Base-by-base conservation (phyloP, 768 basidiomycete species). In the Leccinellum luteum region DNA sequence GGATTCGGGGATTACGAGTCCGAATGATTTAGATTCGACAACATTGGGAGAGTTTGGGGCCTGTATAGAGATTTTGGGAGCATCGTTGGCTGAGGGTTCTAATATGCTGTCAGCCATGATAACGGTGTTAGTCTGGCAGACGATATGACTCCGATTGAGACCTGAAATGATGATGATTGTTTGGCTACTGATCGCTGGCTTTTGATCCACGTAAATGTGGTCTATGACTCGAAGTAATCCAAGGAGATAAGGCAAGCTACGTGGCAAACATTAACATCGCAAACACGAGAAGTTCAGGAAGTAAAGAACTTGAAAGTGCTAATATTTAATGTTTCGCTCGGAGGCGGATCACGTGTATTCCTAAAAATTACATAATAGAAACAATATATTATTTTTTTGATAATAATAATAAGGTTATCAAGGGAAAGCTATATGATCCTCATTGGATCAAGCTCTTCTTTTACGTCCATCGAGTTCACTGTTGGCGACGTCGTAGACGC, bases 1-100 rank as follows among this genome's bases (percentile, higher is more conserved):
- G 3, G 83, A 71, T 62, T 87, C 79, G 9, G 78, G 75, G 19
- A 75, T 72, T 43, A 73, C 61, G 43, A 83, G 63, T 2, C 72
- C 73, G 5, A 72, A 63, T 30, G 64, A 48, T 52, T 54, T 60
- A n/a, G 64, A 45, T 51, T 66, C 69, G 27, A 55, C 32, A 14
- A 54, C 58, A 32, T 34, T 25, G 19, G 52, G 32, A 19, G 65
- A 17, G 8, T 5, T 38, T 21, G 57, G 17, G 31, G 54, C 35
- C 9, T 10, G 53, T 4, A 23, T 15, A 1, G 28, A 35, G 8
- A 4, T 15, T 15, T 51, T 48, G 5, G 57, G 55, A 4, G 55
- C 23, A 44, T 61, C 58, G 19, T 8, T 45, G 19, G 52, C 30
- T 21, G 38, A 28, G 35, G 55, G 56, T 12, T 52, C 31, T 30